Evolutionary conservation across 108 stramenopile genomes (phyloP).

Genomic region (Nannochloropsis gaditana): DNA sequence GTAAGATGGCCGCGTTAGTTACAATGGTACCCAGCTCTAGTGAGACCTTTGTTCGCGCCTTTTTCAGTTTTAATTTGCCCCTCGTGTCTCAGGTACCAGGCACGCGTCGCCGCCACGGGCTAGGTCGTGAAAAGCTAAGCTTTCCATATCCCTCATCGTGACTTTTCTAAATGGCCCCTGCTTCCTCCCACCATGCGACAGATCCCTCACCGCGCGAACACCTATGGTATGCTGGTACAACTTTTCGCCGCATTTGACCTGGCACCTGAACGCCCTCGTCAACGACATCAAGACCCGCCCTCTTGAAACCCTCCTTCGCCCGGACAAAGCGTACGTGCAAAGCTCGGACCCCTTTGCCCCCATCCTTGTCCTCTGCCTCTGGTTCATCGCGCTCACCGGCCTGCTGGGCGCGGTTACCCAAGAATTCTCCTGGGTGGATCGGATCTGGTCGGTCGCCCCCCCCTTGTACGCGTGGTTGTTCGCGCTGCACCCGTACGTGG

Average conservation of each 20-base stretch:
- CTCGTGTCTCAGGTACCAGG: too few relatives aligned
- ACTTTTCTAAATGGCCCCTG: too few relatives aligned
- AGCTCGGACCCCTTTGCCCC: background rate
- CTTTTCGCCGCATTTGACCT: background rate
- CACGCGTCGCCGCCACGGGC: too few relatives aligned
- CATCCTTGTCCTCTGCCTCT: background rate
- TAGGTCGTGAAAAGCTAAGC: too few relatives aligned
- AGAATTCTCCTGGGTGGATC: conserved; percentile 18
- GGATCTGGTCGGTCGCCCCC: background rate
- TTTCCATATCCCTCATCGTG: too few relatives aligned
- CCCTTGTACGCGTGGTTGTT: background rate
- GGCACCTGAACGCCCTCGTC: background rate
- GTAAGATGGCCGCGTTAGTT: too few relatives aligned
- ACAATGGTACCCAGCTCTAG: too few relatives aligned
- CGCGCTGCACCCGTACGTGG: background rate
- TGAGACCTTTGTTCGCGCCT: too few relatives aligned
- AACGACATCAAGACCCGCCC: background rate
- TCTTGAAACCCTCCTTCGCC: background rate
- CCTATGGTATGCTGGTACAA: conserved; percentile 4
- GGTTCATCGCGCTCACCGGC: conserved; percentile 9
- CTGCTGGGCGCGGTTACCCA: background rate
- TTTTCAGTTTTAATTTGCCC: too few relatives aligned
- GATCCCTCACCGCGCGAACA: background rate
- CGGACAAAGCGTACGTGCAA: background rate
- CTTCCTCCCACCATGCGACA: too few relatives aligned